Evolutionary conservation across 192 early-diverging fungal genomes (phyloP), one percentile per base, ranked within the genome.

Genomic region (Coemansia sp.): DNA sequence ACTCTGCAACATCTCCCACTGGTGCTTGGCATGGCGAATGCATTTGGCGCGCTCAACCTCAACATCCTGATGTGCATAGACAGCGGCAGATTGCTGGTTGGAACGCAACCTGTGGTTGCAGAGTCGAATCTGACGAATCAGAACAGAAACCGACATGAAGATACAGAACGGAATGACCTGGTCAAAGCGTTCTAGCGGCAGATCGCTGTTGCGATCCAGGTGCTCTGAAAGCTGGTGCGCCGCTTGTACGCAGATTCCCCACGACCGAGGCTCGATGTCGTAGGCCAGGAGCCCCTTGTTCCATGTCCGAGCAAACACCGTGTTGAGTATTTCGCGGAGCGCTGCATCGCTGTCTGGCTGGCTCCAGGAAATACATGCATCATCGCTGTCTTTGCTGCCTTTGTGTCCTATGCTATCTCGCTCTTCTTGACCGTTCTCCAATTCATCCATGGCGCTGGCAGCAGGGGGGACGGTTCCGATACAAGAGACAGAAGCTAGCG

Each of bases 121-220:
- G 45, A 74, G 69, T 37, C 72, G 74, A 8, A 77, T 67, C 51
- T 82, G 74, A 12, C 80, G 70, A 19, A 82, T 72, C 18, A 82
- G 68, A 49, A 82, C 74, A 4, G 80, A 76, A 1, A 76, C 59
- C 6, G 80, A 82, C 74, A 82, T 82, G 66, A 82, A 82, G 40
- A 82, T 82, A 54, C 80, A 82, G 42, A 82, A 82, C 3, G 80
- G 80, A 43, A 82, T 82, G 68, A 82, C 75, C 55, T 82, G 80
- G 66, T 82, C 80, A 16, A 82, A 82, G 19, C 80, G 71, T 57
- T 82, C 74, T 58, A 82, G 48, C 46, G 80, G 80, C 41, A 82
- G 65, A 47, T 82, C 80, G 45, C 51, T 59, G 58, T 82, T 82
- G 26, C 80, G 68, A 46, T 74, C 68, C 57, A 82, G 26, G 41